These are phyloP conservation scores for Fusarium cicatricum DNA, from an alignment of 2,329 filamentous ascomycete species.

Conservation along the genomic window DNA sequence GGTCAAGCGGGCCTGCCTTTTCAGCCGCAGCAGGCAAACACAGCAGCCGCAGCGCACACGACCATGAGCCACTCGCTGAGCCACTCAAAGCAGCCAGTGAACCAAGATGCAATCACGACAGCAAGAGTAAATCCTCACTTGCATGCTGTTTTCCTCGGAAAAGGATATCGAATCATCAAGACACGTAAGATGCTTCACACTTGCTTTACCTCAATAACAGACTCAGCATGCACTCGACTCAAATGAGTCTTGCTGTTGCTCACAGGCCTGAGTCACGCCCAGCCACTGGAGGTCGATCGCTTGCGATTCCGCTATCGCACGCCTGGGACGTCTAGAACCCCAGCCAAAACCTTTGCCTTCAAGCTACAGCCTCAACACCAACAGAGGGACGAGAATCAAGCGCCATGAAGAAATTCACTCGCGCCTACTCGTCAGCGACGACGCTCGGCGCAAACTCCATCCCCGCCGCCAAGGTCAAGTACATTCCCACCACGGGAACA, in stretches of 20 bases:
- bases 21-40: conserved; percentile 13
- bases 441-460: conserved; percentile 52
- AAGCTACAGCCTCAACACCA: conserved; percentile 22
- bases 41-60: neutral
- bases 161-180: neutral
- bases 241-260: neutral
- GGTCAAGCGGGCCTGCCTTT: neutral
- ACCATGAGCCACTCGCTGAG: conserved; percentile 1
- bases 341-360: conserved; percentile 19
- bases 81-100: neutral
- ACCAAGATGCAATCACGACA: neutral
- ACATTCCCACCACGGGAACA: conserved; percentile 82
- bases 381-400: conserved; percentile 12
- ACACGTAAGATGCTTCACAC: neutral
- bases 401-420: conserved; percentile 46
- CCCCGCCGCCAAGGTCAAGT: conserved; percentile 86
- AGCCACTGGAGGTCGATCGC: conserved; percentile 17
- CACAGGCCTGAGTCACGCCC: neutral
- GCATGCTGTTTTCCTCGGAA: neutral
- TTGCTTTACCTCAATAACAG: neutral
- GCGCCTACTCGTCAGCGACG: conserved; percentile 46
- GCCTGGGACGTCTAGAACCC: conserved; percentile 17
- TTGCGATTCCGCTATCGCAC: conserved; percentile 39
- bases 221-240: neutral
- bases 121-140: neutral